A percentile compares a stretch with the other conserved stretches of the same genome.
phyloP scores from a whole-genome alignment of 805 yeast genomes.

The Candida ovalis region DNA sequence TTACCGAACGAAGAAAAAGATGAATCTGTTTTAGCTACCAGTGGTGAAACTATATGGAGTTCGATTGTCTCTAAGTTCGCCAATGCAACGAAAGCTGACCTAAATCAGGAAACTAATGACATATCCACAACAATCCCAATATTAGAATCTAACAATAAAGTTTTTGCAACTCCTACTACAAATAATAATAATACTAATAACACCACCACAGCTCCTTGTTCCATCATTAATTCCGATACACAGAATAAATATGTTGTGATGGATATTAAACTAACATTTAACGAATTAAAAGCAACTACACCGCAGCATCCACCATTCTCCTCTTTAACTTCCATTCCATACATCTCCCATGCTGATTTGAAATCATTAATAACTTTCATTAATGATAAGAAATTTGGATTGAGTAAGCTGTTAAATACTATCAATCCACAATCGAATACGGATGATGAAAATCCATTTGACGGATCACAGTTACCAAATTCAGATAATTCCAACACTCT shows the following conservation, averaged over 20 bases:
- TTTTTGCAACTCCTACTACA: not conserved
- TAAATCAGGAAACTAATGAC: not conserved
- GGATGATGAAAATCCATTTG: slow-evolving; percentile 24
- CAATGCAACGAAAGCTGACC: not conserved
- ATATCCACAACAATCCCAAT: not conserved
- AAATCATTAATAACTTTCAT: slow-evolving; percentile 59
- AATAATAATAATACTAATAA: slow-evolving; percentile 8
- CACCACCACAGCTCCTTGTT: slow-evolving; percentile 12
- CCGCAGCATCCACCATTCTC: slow-evolving; percentile 47
- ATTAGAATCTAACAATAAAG: not conserved
- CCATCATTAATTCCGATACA: slow-evolving; percentile 17
- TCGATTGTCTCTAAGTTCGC: slow-evolving; percentile 3
- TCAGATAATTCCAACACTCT: slow-evolving; percentile 4
- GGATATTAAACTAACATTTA: slow-evolving; percentile 62
- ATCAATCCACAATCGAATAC: not conserved
- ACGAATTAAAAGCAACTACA: slow-evolving; percentile 54
- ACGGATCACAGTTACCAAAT: slow-evolving; percentile 24
- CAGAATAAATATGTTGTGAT: slow-evolving; percentile 56
- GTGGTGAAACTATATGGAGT: slow-evolving; percentile 10
- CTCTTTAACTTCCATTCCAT: slow-evolving; percentile 51
- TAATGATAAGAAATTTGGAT: slow-evolving; percentile 41
- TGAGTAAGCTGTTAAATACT: slow-evolving; percentile 14
- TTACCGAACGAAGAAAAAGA: slow-evolving; percentile 50
- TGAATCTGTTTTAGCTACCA: slow-evolving; percentile 15
- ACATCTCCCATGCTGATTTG: slow-evolving; percentile 55